Conservation (phyloP, 148 eudicot genomes). For the Fagopyrum homotropicum region DNA sequence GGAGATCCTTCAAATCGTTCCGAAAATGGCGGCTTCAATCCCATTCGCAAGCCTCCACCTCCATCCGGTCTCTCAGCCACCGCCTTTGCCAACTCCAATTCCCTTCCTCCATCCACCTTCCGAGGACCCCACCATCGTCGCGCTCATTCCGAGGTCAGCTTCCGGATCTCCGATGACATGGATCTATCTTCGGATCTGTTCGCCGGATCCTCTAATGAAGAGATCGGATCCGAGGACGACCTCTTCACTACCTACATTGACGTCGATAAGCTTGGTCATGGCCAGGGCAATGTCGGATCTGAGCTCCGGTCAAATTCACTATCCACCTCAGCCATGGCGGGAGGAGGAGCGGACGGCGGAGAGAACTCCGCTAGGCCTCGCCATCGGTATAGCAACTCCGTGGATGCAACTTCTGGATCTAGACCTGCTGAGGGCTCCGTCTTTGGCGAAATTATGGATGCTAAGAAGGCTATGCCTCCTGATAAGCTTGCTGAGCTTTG, state of each 20-base stretch:
- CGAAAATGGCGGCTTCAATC: slow-evolving; percentile 13
- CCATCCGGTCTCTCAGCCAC: not conserved
- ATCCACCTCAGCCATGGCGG: not conserved
- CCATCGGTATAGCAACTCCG: slow-evolving; percentile 34
- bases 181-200: slow-evolving; percentile 36
- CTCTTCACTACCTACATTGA: slow-evolving; percentile 47
- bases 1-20: slow-evolving; percentile 6
- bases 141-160: slow-evolving; percentile 37
- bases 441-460: slow-evolving; percentile 34
- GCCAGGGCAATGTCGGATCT: slow-evolving; percentile 4
- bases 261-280: slow-evolving; percentile 30
- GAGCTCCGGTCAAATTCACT: slow-evolving; percentile 5
- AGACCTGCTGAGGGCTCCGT: slow-evolving; percentile 8
- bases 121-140: slow-evolving; percentile 39
- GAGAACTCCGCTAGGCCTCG: slow-evolving; percentile 15
- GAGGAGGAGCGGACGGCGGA: not conserved
- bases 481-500: slow-evolving; percentile 54
- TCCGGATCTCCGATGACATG: slow-evolving; percentile 36
- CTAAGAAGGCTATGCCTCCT: slow-evolving; percentile 45
- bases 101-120: slow-evolving; percentile 16
- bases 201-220: slow-evolving; percentile 27
- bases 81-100: slow-evolving; percentile 2
- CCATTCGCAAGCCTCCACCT: slow-evolving; percentile 1
- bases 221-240: slow-evolving; percentile 46
- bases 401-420: slow-evolving; percentile 23